Percentiles rank a stretch among this genome's conserved stretches.
phyloP scores from a whole-genome alignment of 352 stramenopile genomes.

The Globisporangium apiculatum region DNA sequence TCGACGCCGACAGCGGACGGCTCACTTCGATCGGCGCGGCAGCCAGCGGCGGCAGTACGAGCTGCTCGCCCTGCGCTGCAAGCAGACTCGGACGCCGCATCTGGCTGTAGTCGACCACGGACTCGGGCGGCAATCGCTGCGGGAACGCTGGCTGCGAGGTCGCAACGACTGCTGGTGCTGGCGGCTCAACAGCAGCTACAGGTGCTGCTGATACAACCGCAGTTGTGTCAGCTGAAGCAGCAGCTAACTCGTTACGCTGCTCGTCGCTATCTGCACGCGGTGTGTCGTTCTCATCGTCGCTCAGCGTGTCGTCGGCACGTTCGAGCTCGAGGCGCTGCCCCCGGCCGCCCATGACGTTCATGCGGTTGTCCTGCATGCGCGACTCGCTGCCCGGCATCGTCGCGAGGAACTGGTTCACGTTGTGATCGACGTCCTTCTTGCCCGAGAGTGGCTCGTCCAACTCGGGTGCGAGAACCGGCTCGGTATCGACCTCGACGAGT shows the following conservation, averaged over 20 bases:
- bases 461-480: conserved; percentile 5
- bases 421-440: conserved; percentile 31
- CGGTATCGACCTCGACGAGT: not conserved
- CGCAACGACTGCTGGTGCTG: not conserved
- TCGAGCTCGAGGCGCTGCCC: conserved; percentile 83
- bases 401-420: conserved; percentile 73
- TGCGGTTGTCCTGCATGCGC: conserved; percentile 86
- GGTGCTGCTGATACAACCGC: too few species aligned
- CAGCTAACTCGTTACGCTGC: too few species aligned
- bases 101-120: conserved; percentile 15
- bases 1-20: conserved; percentile 26
- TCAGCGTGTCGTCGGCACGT: conserved; percentile 5
- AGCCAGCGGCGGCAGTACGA: not conserved
- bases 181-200: not conserved
- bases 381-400: conserved; percentile 87
- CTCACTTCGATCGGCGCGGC: not conserved
- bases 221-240: too few species aligned
- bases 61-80: conserved; percentile 5
- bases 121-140: not conserved
- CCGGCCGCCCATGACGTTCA: conserved; percentile 90
- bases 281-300: conserved; percentile 5
- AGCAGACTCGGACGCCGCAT: conserved; percentile 13
- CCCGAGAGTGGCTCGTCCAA: conserved; percentile 57
- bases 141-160: not conserved
- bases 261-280: not conserved